Percentiles rank a stretch among this genome's conserved stretches.
Conservation (phyloP, 2,329 filamentous ascomycete genomes). For the Cladosporium sp. region DNA sequence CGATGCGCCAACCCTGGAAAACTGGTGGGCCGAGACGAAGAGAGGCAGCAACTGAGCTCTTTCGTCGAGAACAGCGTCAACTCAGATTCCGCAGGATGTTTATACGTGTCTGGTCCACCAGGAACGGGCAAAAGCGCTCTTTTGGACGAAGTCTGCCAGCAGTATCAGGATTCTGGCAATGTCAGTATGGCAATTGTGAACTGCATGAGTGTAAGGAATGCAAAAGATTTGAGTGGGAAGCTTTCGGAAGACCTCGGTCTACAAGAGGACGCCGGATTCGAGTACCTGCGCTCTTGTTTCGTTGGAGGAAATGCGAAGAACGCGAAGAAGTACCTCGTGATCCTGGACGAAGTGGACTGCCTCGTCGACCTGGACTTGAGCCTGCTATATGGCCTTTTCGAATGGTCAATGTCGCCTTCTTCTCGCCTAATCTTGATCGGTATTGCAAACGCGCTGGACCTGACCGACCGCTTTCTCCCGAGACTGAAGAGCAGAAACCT, state of each 20-base stretch:
- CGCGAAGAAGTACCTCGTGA: constrained; percentile 66
- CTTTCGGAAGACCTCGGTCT: constrained; percentile 66
- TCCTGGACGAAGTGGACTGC: constrained; percentile 92
- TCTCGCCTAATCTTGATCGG: constrained; percentile 81
- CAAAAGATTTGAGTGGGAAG: constrained; percentile 76
- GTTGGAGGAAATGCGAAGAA: constrained; percentile 52
- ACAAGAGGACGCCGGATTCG: constrained; percentile 59
- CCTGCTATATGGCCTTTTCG: constrained; percentile 88
- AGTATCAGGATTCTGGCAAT: constrained; percentile 46
- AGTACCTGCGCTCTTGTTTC: constrained; percentile 67
- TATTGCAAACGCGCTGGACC: constrained; percentile 91
- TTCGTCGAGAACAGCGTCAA: constrained; percentile 66
- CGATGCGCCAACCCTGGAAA: constrained; percentile 69
- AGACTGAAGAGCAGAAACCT: constrained; percentile 88
- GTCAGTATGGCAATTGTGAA: constrained; percentile 79
- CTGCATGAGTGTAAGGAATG: constrained; percentile 92
- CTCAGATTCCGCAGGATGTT: constrained; percentile 65
- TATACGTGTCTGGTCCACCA: constrained; percentile 92
- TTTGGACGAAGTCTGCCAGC: constrained; percentile 65
- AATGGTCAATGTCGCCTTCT: constrained; percentile 81
- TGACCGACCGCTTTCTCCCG: constrained; percentile 91
- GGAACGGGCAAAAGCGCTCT: constrained; percentile 97
- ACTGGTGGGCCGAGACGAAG: constrained; percentile 70
- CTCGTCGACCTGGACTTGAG: constrained; percentile 84
- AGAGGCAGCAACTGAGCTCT: constrained; percentile 58